Percentiles rank a stretch among this genome's conserved stretches.
phyloP scores from a whole-genome alignment of 225 moss, liverwort and hornwort genomes.

The Climacium dendroides region DNA sequence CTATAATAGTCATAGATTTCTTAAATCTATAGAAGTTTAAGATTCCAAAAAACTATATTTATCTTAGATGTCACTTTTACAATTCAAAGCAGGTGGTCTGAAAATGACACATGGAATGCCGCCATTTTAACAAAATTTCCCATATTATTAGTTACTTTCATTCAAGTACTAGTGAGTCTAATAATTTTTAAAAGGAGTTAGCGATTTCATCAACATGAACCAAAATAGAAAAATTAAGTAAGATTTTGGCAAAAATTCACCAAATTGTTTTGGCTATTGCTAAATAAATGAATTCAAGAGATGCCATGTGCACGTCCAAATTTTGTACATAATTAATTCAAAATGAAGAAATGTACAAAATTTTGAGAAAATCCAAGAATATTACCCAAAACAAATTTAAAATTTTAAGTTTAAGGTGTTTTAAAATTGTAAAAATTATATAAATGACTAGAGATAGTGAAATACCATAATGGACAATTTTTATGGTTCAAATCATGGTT shows the following conservation, averaged over 20 bases:
- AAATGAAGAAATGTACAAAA: not conserved
- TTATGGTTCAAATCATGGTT: too few species aligned
- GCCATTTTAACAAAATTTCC: not conserved
- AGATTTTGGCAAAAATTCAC: too few species aligned
- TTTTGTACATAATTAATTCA: not conserved
- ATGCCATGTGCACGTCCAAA: fast-evolving
- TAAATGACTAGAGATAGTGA: too few species aligned
- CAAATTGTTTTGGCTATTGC: too few species aligned
- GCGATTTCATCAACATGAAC: not conserved
- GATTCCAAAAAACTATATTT: too few species aligned
- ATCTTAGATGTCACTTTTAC: too few species aligned
- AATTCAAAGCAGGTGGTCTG: too few species aligned
- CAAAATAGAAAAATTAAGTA: too few species aligned
- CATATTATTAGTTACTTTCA: not conserved
- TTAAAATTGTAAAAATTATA: not conserved
- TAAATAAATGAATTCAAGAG: not conserved
- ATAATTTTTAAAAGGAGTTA: not conserved
- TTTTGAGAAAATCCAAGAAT: not conserved
- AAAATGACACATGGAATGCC: not conserved
- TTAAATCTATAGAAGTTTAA: too few species aligned
- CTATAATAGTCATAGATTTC: too few species aligned
- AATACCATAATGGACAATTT: too few species aligned
- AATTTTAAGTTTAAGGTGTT: not conserved
- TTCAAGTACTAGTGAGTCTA: not conserved
- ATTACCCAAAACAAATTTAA: not conserved